Conservation (phyloP, 2,329 filamentous ascomycete species). For the Paraphaeosphaeria minitans region DNA sequence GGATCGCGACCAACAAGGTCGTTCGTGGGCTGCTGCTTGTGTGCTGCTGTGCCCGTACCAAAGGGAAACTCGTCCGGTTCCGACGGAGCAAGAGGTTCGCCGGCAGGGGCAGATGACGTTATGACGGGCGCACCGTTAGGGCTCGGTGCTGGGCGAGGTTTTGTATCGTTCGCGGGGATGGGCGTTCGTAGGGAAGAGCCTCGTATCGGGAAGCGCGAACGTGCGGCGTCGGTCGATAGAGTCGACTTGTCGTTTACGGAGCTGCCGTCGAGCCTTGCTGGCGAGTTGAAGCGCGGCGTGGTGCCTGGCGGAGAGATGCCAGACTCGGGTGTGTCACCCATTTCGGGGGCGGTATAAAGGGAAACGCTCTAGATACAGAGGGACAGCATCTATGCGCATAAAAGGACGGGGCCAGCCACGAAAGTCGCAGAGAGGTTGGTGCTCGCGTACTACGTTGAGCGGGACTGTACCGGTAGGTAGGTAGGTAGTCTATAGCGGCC, state of each 20-base stretch:
- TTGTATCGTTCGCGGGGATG: slow-evolving; percentile 23
- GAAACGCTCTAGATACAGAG: neutral
- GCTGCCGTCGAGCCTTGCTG: slow-evolving; percentile 19
- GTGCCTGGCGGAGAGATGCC: slow-evolving; percentile 31
- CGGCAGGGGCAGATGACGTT: slow-evolving; percentile 37
- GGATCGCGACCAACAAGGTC: slow-evolving; percentile 24
- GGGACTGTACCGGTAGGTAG: too few species aligned
- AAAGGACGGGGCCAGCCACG: neutral
- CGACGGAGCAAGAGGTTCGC: slow-evolving; percentile 30
- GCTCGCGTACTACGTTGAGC: slow-evolving; percentile 18
- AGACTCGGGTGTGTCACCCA: slow-evolving; percentile 37
- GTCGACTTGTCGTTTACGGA: slow-evolving; percentile 15
- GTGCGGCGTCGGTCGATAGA: slow-evolving; percentile 22
- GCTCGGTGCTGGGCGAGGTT: slow-evolving; percentile 19
- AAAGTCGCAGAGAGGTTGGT: slow-evolving; percentile 19
- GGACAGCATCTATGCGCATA: slow-evolving; percentile 1
- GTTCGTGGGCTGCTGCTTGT: slow-evolving; percentile 26
- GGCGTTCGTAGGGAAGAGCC: slow-evolving; percentile 32
- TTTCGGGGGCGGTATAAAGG: slow-evolving; percentile 12
- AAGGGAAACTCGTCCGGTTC: slow-evolving; percentile 48
- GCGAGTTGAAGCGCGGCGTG: slow-evolving; percentile 30
- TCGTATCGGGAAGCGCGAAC: slow-evolving; percentile 33
- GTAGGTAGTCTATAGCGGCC: slow-evolving; percentile 8
- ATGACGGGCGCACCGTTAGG: slow-evolving; percentile 36
- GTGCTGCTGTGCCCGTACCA: slow-evolving; percentile 23